These are phyloP conservation scores for Luffa aegyptiaca DNA, from an alignment of 306 rosid genomes.

Conservation along the genomic window DNA sequence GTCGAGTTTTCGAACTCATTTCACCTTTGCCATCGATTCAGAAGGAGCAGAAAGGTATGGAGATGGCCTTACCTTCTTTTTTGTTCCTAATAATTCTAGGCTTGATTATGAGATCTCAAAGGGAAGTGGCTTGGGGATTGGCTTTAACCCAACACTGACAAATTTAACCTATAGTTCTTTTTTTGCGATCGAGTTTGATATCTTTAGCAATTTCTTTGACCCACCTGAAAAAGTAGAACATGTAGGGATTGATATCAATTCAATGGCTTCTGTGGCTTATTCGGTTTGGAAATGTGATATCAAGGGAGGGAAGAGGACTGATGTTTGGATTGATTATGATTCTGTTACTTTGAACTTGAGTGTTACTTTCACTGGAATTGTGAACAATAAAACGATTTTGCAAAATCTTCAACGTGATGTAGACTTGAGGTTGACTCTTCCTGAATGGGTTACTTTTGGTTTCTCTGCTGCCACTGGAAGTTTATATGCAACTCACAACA, in stretches of 20 bases:
- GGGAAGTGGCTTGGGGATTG: constrained; percentile 39
- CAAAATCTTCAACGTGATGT: constrained; percentile 1
- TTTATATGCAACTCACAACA: neutral
- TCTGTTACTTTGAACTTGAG: constrained; percentile 22
- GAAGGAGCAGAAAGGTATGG: neutral
- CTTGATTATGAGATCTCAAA: neutral
- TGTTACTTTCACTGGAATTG: constrained; percentile 17
- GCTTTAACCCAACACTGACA: neutral
- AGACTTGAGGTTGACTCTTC: constrained; percentile 17
- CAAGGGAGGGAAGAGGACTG: constrained; percentile 10
- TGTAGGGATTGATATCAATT: constrained; percentile 36
- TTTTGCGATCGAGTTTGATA: constrained; percentile 49
- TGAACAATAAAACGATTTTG: neutral
- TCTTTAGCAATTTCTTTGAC: constrained; percentile 4
- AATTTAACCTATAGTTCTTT: constrained; percentile 18
- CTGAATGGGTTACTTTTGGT: constrained; percentile 22
- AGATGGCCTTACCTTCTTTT: constrained; percentile 41
- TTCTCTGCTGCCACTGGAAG: constrained; percentile 18
- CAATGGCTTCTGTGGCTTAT: constrained; percentile 20
- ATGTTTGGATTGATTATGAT: constrained; percentile 26
- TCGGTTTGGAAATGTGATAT: constrained; percentile 18
- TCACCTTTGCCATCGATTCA: constrained; percentile 27
- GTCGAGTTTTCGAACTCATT: constrained; percentile 33
- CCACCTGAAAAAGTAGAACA: constrained; percentile 5
- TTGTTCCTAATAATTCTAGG: constrained; percentile 20